phyloP scores from a whole-genome alignment of 352 stramenopile species.

The Globisporangium ultimum region DNA sequence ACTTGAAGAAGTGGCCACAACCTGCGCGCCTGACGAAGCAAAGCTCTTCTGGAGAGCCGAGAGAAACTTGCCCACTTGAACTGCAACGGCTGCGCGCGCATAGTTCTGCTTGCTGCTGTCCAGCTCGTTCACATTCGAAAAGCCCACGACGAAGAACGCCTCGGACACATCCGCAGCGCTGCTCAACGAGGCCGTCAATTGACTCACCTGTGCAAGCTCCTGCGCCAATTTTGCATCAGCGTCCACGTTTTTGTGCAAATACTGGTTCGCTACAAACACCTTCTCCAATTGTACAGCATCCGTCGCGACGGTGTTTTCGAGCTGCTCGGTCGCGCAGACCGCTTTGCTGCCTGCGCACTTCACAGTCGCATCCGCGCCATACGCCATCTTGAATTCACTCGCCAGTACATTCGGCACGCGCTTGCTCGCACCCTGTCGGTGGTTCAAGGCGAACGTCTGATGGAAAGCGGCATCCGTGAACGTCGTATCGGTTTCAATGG shows the following conservation, averaged over 20 bases:
- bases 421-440: conserved; percentile 4
- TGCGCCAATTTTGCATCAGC: conserved; percentile 29
- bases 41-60: conserved; percentile 31
- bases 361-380: conserved; percentile 14
- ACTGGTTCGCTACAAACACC: background rate
- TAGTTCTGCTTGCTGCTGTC: conserved; percentile 20
- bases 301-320: background rate
- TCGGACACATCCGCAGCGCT: background rate
- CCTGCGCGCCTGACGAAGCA: conserved; percentile 26
- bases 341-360: conserved; percentile 26
- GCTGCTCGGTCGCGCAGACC: conserved; percentile 22
- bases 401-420: conserved; percentile 28
- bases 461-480: conserved; percentile 20
- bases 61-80: conserved; percentile 32
- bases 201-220: conserved; percentile 28
- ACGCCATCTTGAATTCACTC: conserved; percentile 15
- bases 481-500: conserved; percentile 20
- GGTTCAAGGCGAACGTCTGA: conserved; percentile 22
- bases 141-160: conserved; percentile 19
- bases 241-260: conserved; percentile 7
- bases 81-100: conserved; percentile 23
- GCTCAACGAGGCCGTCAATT: conserved; percentile 21
- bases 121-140: conserved; percentile 20
- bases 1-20: conserved; percentile 21
- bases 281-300: background rate